A percentile compares a stretch with the other conserved stretches of the same genome.
Evolutionary conservation across 148 eudicot species (phyloP).

Genomic region (Chenopodium album): DNA sequence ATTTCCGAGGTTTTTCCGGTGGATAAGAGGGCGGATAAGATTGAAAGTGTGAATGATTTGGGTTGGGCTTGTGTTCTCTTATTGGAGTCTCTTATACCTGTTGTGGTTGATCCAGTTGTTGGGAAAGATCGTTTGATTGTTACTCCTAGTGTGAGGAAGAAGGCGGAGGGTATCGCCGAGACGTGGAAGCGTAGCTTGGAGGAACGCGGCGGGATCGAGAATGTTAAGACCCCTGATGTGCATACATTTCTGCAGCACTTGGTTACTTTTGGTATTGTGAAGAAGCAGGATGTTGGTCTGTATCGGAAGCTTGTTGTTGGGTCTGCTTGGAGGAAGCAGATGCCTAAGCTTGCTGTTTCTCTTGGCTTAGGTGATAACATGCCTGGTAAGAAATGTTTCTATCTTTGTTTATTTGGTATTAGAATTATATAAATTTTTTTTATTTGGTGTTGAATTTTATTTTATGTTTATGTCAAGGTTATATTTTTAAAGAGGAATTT

Average conservation of each 20-base stretch:
- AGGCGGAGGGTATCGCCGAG: constrained; percentile 82
- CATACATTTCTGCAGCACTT: constrained; percentile 93
- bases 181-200: constrained; percentile 91
- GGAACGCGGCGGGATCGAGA: constrained; percentile 88
- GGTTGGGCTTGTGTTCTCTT: constrained; percentile 97
- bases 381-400: constrained; percentile 64
- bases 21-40: constrained; percentile 55
- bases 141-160: constrained; percentile 61
- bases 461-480: not conserved
- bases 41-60: constrained; percentile 60
- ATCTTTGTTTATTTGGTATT: not conserved
- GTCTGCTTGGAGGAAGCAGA: constrained; percentile 98
- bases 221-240: constrained; percentile 91
- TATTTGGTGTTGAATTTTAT: not conserved
- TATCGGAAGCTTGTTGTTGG: constrained; percentile 90
- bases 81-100: constrained; percentile 73
- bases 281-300: constrained; percentile 70
- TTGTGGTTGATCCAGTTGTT: constrained; percentile 69
- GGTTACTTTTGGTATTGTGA: constrained; percentile 91
- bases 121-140: constrained; percentile 83
- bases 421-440: not conserved
- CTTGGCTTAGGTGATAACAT: constrained; percentile 84
- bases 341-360: constrained; percentile 96
- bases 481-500: not conserved
- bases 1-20: constrained; percentile 94